These are phyloP conservation scores for Paraleonurus japonicus DNA, from an alignment of 257 asterid species.

Conservation along the genomic window DNA sequence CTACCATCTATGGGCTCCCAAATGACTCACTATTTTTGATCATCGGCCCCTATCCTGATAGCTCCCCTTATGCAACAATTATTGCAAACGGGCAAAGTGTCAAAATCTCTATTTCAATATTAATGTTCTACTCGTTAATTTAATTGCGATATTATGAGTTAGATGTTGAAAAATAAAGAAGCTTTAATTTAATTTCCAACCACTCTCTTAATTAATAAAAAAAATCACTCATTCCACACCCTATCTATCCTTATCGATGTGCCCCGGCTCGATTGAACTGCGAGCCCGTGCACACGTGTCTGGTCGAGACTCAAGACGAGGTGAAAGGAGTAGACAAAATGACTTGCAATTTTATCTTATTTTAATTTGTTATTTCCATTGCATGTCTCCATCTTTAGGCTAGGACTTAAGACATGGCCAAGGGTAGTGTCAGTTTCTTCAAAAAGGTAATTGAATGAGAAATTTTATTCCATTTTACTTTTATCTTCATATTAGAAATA, in stretches of 20 bases:
- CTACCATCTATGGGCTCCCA: constrained; percentile 22
- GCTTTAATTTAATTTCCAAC: background rate
- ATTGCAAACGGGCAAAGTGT: constrained; percentile 33
- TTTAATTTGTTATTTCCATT: constrained; percentile 8
- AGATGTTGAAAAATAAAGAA: background rate
- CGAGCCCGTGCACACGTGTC: constrained; percentile 27
- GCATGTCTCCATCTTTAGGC: constrained; percentile 40
- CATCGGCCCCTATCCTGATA: constrained; percentile 22
- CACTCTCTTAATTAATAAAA: background rate
- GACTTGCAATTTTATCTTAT: constrained; percentile 8
- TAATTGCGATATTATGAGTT: background rate
- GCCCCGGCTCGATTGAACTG: background rate
- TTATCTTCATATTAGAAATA: background rate
- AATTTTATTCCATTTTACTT: constrained; percentile 4
- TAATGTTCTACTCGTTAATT: background rate
- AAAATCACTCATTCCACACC: no score
- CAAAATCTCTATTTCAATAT: constrained; percentile 25
- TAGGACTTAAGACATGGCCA: constrained; percentile 29
- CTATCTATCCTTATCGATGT: background rate
- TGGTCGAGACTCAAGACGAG: constrained; percentile 16
- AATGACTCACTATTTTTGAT: constrained; percentile 30
- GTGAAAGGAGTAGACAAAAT: background rate
- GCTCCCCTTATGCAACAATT: constrained; percentile 26
- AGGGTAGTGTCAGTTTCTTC: constrained; percentile 51
- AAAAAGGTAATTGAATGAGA: constrained; percentile 46